Base-by-base conservation (phyloP, 441 rosid species). In the Metrosideros polymorpha region DNA sequence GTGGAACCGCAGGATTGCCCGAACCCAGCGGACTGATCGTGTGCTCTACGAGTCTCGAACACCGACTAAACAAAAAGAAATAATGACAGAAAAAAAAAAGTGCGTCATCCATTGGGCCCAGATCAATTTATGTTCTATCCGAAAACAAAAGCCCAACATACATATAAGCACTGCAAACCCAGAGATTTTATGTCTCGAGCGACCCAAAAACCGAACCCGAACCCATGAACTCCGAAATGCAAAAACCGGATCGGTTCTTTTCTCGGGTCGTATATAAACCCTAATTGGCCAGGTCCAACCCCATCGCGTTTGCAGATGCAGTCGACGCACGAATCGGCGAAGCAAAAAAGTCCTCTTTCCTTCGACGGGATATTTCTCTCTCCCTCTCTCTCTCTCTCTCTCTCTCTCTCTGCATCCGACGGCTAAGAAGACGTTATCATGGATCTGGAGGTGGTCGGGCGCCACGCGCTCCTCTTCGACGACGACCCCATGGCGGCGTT, bases 381-480 rank as follows among this genome's bases (percentile, higher is more conserved):
- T 2, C 27, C 56, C 49, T 54, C 85, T 13, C 55, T 39, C 63
- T 71, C 63, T 45, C 45, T 45, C 29, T 55, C 71, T 59, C 51
- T 52, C 25, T 51, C 75, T 82, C 53, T 25, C 32, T 45, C 43
- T 32, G 85, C 84, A 83, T 84, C 77, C 35, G 55, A 27, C 87
- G 86, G 86, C 61, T 22, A 47, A 49, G 29, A 86, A 42, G 32
- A 22, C 71, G n/a, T 32, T 32, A 35, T 86, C 24, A 96, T 97
- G 98, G 98, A 96, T 93, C 94, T 97, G 29, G 95, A 92, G 90
- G 94, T 96, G 86, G 89, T 93, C 15, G 99, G 99, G 84, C 96
- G 98, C 50, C 98, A 96, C 90, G 98, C 97, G 55, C 94, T 97
- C 52, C 92, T 96, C 49, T 96, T 96, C 90, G 98, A 97, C 92